phyloP scores from a whole-genome alignment of 2,329 filamentous ascomycete genomes.

The Didymellaceae sp. region DNA sequence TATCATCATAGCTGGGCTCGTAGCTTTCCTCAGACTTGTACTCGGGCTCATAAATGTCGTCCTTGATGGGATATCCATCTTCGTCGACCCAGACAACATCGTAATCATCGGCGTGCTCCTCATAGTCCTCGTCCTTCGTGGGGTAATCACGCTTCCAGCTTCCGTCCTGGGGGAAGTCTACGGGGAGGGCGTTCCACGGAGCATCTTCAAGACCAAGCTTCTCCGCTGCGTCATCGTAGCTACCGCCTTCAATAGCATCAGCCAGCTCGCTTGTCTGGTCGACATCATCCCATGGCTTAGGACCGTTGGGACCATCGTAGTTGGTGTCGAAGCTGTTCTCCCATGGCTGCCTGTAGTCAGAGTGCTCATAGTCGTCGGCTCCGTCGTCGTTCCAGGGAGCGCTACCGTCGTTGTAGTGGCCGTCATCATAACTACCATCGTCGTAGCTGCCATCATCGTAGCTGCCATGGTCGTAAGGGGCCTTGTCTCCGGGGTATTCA shows the following conservation, averaged over 20 bases:
- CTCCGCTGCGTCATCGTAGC: neutral
- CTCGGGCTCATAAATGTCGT: neutral
- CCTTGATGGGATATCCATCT: neutral
- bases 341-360: constrained; percentile 2
- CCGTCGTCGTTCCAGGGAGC: neutral
- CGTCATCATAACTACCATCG: neutral
- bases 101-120: neutral
- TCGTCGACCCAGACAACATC: constrained; percentile 1
- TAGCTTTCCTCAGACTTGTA: neutral
- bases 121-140: neutral
- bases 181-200: constrained; percentile 3
- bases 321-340: constrained; percentile 9
- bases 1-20: neutral
- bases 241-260: constrained; percentile 5
- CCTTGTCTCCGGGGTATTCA: neutral
- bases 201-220: constrained; percentile 4
- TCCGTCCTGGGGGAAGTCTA: constrained; percentile 1
- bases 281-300: constrained; percentile 12
- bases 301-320: constrained; percentile 10
- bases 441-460: neutral
- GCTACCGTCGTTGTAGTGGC: constrained; percentile 1
- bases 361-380: neutral
- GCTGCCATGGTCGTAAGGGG: neutral
- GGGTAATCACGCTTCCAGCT: neutral
- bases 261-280: constrained; percentile 6